Conservation (phyloP, 108 stramenopile genomes). For the Aurantiochytrium sp. region DNA sequence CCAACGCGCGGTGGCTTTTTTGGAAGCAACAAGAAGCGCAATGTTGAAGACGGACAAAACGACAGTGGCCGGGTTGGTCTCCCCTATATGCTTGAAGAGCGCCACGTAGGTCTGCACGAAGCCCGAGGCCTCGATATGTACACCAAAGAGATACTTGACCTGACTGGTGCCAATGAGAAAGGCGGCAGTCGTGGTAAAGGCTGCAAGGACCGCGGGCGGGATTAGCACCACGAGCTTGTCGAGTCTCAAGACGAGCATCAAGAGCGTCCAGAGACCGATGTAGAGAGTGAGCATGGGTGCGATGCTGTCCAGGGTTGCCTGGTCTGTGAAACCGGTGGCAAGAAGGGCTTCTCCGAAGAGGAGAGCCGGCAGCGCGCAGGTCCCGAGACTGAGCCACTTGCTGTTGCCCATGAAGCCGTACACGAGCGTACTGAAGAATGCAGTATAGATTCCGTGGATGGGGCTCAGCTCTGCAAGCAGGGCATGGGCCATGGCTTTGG, state of each 20-base stretch:
- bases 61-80: not conserved
- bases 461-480: not conserved
- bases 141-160: slow-evolving; percentile 12
- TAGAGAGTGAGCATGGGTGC: not conserved
- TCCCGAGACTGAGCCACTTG: not conserved
- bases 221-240: not conserved
- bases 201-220: not conserved
- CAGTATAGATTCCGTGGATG: not conserved
- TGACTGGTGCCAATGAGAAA: slow-evolving; percentile 8
- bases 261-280: not conserved
- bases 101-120: slow-evolving; percentile 8
- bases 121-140: not conserved
- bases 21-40: not conserved
- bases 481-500: not conserved
- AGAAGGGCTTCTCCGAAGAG: not conserved
- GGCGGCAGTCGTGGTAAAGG: not conserved
- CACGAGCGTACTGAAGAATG: not conserved
- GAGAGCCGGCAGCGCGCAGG: not conserved
- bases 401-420: slow-evolving; percentile 9
- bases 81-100: not conserved
- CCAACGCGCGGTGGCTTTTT: not conserved
- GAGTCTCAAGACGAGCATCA: not conserved
- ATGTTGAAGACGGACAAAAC: not conserved
- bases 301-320: not conserved
- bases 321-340: not conserved